Evolutionary conservation across 2,329 filamentous ascomycete genomes (phyloP), one percentile per base, ranked within the genome.

Genomic region (Fusarium newnesense): DNA sequence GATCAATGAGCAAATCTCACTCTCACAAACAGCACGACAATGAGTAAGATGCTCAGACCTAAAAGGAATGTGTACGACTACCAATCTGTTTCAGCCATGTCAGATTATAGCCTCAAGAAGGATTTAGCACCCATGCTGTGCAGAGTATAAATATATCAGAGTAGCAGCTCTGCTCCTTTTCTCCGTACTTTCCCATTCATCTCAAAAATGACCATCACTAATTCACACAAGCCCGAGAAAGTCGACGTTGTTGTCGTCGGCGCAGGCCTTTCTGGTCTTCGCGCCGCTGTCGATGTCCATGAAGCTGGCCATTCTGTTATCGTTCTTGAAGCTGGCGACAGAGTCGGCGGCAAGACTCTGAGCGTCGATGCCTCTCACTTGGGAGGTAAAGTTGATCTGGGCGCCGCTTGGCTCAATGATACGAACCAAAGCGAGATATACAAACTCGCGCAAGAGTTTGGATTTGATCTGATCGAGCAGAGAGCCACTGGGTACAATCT

Each of bases 321-420:
- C 1, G 81, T 88, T 7, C 78, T 88, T 0, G 87, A 88, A 71
- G 85, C 85, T 1, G 79, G 82, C 4, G 81, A 86, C 43, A 81
- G 84, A 1, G 84, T 88, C 1, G 87, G 87, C 2, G 87, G 87
- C 16, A 88, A 88, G 77, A 75, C 70, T 19, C 37, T 69, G 39
- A 67, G 67, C 24, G 44, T 71, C 9, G 30, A 65, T 10, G 58
- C 57, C 4, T 53, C 67, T 11, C 44, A 49, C 37, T 39, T 64
- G 21, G 57, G 58, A 12, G 70, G 70, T 0, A 62, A 69, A 30
- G 60, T 75, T 24, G 76, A 78, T n/a, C 42, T 75, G 12, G 76
- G 76, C 11, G 76, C 76, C 40, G 75, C 75, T 44, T 77, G 76
- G 76, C 47, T 78, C 40, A 77, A 78, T 13, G 73, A 78, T 18